Evolutionary conservation across 2,329 filamentous ascomycete genomes (phyloP).

Genomic region (Phymatotrichopsis omnivora): DNA sequence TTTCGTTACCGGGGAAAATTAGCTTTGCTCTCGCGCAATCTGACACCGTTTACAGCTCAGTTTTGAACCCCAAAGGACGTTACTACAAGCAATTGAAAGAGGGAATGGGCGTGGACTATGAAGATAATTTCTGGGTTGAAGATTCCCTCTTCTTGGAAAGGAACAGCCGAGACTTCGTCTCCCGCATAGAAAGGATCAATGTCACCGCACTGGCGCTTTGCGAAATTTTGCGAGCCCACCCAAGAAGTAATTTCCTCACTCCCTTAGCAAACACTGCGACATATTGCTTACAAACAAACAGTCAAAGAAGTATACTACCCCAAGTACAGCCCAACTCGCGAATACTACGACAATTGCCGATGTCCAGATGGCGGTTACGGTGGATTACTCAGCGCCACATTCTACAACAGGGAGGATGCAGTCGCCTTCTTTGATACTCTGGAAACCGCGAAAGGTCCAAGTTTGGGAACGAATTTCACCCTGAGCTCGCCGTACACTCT

Average conservation of each 20-base stretch:
- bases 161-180: constrained; percentile 85
- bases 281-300: constrained; percentile 36
- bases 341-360: constrained; percentile 69
- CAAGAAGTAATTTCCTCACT: constrained; percentile 37
- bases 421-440: constrained; percentile 75
- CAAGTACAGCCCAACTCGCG: constrained; percentile 58
- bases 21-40: too few species aligned
- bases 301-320: constrained; percentile 83
- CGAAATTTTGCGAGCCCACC: constrained; percentile 53
- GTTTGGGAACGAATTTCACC: constrained; percentile 93
- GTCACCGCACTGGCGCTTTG: constrained; percentile 75
- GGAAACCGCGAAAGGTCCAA: constrained; percentile 85
- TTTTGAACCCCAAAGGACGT: constrained; percentile 55
- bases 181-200: constrained; percentile 75
- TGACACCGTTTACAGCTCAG: constrained; percentile 37
- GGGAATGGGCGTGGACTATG: constrained; percentile 55
- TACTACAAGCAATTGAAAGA: constrained; percentile 62
- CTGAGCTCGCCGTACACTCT: constrained; percentile 84
- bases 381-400: constrained; percentile 75
- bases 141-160: constrained; percentile 91
- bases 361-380: constrained; percentile 73
- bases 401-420: constrained; percentile 59
- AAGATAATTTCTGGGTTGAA: constrained; percentile 90
- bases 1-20: too few species aligned
- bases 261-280: neutral